Evolutionary conservation across 1,284 basidiomycete species (phyloP), one percentile per base, ranked within the genome.

Genomic region (Cutaneotrichosporon cyanovorans): DNA sequence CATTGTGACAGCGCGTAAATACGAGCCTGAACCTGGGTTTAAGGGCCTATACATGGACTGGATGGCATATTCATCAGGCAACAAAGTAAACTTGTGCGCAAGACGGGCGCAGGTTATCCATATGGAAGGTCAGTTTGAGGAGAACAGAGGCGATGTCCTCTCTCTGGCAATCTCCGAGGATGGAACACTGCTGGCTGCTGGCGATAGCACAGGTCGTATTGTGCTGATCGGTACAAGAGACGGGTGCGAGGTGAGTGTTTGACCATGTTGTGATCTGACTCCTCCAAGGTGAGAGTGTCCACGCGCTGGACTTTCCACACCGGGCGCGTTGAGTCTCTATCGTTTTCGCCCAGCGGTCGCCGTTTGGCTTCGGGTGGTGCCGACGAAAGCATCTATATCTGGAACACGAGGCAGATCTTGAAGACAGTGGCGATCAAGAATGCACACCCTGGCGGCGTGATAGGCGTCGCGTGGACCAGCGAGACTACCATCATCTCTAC

Each of bases 301-400:
- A 75, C 78, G 5, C 81, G 82, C 45, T 97, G 93, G 93, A 81
- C 87, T 4, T 84, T 85, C 76, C 93, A 98, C 72, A 79, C 82
- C 4, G 87, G 80, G 1, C 81, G 88, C 18, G 79, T 97, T 50
- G 79, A 84, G 57, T 80, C 85, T 15, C 77, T 97, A 14, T 74
- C 80, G 1, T 97, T 85, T 80, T 84, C 84, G 3, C 66, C 79
- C 2, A 82, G 87, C 59, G 82, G 82, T 4, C 76, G 76, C 58
- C 79, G 90, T 59, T 80, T 87, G 50, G 89, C 83, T 3, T 90
- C 88, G 8, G 89, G 84, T 14, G 88, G 88, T 9, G 77, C 93
- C 31, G 93, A 98, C 66, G 93, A 91, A 22, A 81, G 89, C 61
- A 81, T 95, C 8, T 95, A 90, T 65, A 73, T 97, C 33, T 97